Evolutionary conservation across 140 eudicot genomes (phyloP).

Genomic region (Flaveria floridana): DNA sequence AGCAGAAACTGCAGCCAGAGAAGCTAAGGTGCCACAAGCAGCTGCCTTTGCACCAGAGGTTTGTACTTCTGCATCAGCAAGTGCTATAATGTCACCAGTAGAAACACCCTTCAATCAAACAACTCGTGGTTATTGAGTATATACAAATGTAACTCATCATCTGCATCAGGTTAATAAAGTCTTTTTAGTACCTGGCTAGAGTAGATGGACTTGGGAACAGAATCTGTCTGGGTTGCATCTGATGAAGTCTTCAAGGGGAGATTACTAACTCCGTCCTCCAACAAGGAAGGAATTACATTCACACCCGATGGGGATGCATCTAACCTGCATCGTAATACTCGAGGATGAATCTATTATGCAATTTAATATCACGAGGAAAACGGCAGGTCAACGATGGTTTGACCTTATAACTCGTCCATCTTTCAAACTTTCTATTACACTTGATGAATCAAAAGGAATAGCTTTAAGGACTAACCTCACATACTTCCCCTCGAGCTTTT

Average conservation of each 20-base stretch:
- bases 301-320: constrained; percentile 79
- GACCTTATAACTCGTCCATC: constrained; percentile 10
- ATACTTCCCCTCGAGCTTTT: constrained; percentile 55
- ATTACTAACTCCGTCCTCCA: constrained; percentile 32
- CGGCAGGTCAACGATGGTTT: constrained; percentile 8
- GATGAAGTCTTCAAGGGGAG: constrained; percentile 31
- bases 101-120: constrained; percentile 47
- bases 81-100: constrained; percentile 48
- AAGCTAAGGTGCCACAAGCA: constrained; percentile 79
- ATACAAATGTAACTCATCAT: constrained; percentile 5
- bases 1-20: constrained; percentile 62
- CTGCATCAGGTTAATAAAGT: constrained; percentile 2
- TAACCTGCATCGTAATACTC: constrained; percentile 45
- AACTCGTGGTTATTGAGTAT: not conserved
- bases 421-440: not conserved
- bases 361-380: not conserved
- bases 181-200: constrained; percentile 50
- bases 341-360: not conserved
- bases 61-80: constrained; percentile 62
- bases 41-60: constrained; percentile 93
- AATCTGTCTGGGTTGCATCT: constrained; percentile 30
- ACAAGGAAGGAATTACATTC: constrained; percentile 42
- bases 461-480: constrained; percentile 56
- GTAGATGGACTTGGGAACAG: constrained; percentile 35
- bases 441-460: not conserved